A percentile compares a stretch with the other conserved stretches of the same genome.
Conservation (phyloP, 2,329 filamentous ascomycete species). For the Colletotrichum tamarilloi region DNA sequence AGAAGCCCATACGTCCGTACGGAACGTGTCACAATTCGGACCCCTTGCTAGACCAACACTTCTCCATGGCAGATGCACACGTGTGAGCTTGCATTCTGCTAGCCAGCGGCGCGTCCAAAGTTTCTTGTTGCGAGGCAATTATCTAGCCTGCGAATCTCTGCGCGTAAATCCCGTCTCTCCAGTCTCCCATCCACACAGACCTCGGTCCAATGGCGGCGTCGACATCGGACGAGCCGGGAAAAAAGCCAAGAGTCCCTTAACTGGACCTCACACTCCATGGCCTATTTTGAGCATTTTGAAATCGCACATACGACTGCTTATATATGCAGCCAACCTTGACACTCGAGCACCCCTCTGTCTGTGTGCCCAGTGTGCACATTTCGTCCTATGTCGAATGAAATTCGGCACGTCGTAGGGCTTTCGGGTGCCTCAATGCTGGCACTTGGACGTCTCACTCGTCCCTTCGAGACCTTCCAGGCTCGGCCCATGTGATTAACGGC, state of each 20-base stretch:
- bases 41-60: not conserved
- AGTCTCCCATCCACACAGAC: constrained; percentile 1
- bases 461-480: not conserved
- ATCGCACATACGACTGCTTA: not conserved
- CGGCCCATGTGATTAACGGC: not conserved
- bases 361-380: constrained; percentile 9
- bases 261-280: not conserved
- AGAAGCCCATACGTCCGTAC: constrained; percentile 28
- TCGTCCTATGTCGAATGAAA: not conserved
- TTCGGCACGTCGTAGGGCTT: not conserved
- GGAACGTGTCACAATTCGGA: not conserved
- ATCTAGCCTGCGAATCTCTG: not conserved
- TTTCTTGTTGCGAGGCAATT: not conserved
- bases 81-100: not conserved
- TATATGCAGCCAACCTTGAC: constrained; percentile 8
- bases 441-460: constrained; percentile 15
- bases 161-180: constrained; percentile 7
- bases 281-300: not conserved
- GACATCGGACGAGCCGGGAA: constrained; percentile 25
- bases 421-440: constrained; percentile 4
- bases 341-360: constrained; percentile 3
- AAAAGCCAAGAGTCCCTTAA: constrained; percentile 17
- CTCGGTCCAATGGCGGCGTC: constrained; percentile 11
- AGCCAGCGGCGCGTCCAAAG: not conserved
- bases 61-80: not conserved